Base-by-base conservation (phyloP, 108 stramenopile genomes). In the Cyclotella cryptica region DNA sequence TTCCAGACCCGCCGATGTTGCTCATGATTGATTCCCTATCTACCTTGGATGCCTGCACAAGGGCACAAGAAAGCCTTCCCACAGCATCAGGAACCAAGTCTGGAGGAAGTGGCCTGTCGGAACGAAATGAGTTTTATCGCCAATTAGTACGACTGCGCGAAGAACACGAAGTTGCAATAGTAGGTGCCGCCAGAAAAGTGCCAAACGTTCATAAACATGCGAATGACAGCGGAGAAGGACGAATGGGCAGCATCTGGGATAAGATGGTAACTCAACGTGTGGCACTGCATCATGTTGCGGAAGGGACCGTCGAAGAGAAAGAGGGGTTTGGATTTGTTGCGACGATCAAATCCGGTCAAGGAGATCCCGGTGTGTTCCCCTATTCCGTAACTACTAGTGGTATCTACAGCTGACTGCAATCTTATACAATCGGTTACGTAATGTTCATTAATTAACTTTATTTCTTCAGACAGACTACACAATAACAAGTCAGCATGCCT, bases 1-100 rank as follows among this genome's bases (percentile, higher is more conserved):
- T 26, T 24, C 67, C 51, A 68, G 29, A 59, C 42, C 51, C 81
- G 43, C 79, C 84, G 0, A 80, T 74, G 19, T 28, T 84, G 52
- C 59, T 84, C 30, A 30, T 84, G 27, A 80, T 84, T 68, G 84
- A 84, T 71, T 80, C 84, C 10, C 46, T 84, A 22, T 61, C 84
- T 21, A 71, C 84, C 15, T 52, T 83, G 8, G 82, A 83, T 53
- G 67, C 75, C 40, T 77, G 70, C 12, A 83, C 82, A 19, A 71
- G 67, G n/a, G 65, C 44, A n/a, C 82, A 77, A 67, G 82, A 83
- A 69, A 75, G 66, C 41, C 76, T 83, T 17, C 66, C 71, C 24
- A 41, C 82, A 17, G 40, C 30, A 46, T 29, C 69, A 62, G 70
- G 62, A 43, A 40, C 47, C 24, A 55, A 40, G 42, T 65, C 63